These are phyloP conservation scores for Selaginella tamariscina DNA, from an alignment of 75 land plant species.

Conservation along the genomic window DNA sequence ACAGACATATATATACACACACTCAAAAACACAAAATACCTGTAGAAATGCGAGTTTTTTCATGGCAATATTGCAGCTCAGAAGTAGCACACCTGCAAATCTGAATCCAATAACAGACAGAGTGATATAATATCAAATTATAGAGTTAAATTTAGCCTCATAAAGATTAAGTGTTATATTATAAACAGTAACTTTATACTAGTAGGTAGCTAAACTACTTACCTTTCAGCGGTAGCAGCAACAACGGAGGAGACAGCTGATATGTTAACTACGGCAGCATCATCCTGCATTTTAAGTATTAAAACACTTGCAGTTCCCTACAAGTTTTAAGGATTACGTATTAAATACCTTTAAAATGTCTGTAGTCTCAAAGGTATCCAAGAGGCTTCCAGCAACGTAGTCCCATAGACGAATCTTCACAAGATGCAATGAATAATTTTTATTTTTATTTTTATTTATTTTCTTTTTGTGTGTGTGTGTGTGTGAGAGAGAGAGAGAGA, in stretches of 20 bases:
- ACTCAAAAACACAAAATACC: not conserved
- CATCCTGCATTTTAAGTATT: too few relatives aligned
- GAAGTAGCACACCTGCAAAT: constrained; percentile 6
- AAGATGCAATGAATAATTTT: not conserved
- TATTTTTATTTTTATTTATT: too few relatives aligned
- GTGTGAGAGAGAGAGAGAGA: too few relatives aligned
- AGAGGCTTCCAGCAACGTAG: not conserved
- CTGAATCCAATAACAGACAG: not conserved
- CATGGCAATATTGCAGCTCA: not conserved
- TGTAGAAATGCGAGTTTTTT: constrained; percentile 7
- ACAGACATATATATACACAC: not conserved
- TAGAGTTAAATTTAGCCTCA: not conserved
- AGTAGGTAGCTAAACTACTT: not conserved
- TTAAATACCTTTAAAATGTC: not conserved
- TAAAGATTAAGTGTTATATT: not conserved
- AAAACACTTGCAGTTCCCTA: too few relatives aligned
- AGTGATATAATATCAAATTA: not conserved
- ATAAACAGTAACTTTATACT: not conserved
- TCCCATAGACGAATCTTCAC: not conserved
- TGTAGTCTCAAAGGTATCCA: not conserved
- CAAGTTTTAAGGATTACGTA: too few relatives aligned
- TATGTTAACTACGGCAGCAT: not conserved
- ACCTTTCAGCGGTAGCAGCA: constrained; percentile 14
- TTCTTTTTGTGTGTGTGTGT: too few relatives aligned
- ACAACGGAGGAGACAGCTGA: constrained; percentile 1